Conservation (phyloP, 208 protist genomes). For the Leishmania aethiopica region DNA sequence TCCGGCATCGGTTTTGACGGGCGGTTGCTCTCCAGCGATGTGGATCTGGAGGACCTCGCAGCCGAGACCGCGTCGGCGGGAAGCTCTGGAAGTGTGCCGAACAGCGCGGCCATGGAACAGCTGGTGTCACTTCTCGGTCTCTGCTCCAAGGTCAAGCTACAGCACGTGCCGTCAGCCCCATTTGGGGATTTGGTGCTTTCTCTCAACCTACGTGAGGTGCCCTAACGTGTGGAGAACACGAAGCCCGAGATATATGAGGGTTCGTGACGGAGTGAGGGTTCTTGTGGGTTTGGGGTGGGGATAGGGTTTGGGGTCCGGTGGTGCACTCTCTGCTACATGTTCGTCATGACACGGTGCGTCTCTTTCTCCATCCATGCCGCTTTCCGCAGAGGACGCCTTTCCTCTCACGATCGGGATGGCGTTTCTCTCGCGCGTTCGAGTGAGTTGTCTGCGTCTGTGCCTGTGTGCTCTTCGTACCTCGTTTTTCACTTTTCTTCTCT, state of each 20-base stretch:
- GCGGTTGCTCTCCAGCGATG: conserved; percentile 18
- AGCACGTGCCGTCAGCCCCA: conserved; percentile 22
- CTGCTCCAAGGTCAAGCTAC: conserved; percentile 31
- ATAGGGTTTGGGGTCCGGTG: neutral
- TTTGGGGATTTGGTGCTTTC: conserved; percentile 35
- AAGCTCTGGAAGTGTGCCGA: neutral
- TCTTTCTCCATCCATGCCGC: neutral
- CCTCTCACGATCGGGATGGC: neutral
- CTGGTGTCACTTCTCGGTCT: conserved; percentile 29
- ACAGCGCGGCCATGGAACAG: conserved; percentile 14
- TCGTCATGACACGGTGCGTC: neutral
- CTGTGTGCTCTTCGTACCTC: neutral
- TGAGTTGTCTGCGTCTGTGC: neutral
- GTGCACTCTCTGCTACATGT: neutral
- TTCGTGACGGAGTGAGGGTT: neutral
- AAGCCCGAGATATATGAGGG: no score
- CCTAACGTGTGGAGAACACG: neutral
- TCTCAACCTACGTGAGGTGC: conserved; percentile 26
- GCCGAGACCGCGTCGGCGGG: neutral
- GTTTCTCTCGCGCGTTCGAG: neutral
- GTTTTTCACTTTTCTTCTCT: neutral
- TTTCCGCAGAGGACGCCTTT: neutral
- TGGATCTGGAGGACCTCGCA: conserved; percentile 28
- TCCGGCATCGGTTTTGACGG: conserved; percentile 22
- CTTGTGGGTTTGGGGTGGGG: neutral